A percentile compares a stretch with the other conserved stretches of the same genome.
Evolutionary conservation across 2,329 filamentous ascomycete genomes (phyloP).

Genomic region (Cyphellophora attinorum): DNA sequence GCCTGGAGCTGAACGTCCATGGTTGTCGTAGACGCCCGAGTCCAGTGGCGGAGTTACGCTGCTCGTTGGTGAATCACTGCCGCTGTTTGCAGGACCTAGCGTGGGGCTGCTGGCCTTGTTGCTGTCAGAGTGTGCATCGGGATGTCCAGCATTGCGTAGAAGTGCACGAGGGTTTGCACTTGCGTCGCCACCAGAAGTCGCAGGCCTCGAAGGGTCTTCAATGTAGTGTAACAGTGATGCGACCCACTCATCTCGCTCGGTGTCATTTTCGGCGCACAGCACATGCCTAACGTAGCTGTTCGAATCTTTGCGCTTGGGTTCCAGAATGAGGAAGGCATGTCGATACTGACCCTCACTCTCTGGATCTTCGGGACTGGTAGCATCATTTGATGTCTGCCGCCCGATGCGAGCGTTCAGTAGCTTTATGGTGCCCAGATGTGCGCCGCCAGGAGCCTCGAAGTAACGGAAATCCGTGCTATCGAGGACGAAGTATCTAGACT

Average conservation of each 20-base stretch:
- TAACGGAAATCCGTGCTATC: slow-evolving; percentile 71
- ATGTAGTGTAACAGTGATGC: slow-evolving; percentile 83
- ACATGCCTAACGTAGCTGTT: slow-evolving; percentile 83
- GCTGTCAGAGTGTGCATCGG: neutral
- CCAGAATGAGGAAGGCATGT: slow-evolving; percentile 87
- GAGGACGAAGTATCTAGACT: slow-evolving; percentile 66
- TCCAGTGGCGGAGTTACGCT: neutral
- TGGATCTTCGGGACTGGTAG: slow-evolving; percentile 38
- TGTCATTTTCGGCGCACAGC: slow-evolving; percentile 87
- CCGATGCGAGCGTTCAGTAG: slow-evolving; percentile 85
- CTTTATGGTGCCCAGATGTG: slow-evolving; percentile 88
- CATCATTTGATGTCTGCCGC: slow-evolving; percentile 52
- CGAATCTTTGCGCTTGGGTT: slow-evolving; percentile 94
- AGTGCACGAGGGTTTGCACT: neutral
- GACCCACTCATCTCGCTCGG: slow-evolving; percentile 89
- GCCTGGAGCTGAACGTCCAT: slow-evolving; percentile 41
- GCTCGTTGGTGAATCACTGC: slow-evolving; percentile 1
- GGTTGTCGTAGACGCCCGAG: slow-evolving; percentile 23
- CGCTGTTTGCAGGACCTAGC: slow-evolving; percentile 1
- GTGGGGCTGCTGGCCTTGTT: slow-evolving; percentile 1
- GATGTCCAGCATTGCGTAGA: neutral
- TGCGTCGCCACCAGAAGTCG: slow-evolving; percentile 57
- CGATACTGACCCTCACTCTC: slow-evolving; percentile 89
- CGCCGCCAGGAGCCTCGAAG: slow-evolving; percentile 81
- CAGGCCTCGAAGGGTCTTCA: slow-evolving; percentile 60